These are phyloP conservation scores for Fusarium liriodendri DNA, from an alignment of 2,329 filamentous ascomycete species.

Conservation along the genomic window DNA sequence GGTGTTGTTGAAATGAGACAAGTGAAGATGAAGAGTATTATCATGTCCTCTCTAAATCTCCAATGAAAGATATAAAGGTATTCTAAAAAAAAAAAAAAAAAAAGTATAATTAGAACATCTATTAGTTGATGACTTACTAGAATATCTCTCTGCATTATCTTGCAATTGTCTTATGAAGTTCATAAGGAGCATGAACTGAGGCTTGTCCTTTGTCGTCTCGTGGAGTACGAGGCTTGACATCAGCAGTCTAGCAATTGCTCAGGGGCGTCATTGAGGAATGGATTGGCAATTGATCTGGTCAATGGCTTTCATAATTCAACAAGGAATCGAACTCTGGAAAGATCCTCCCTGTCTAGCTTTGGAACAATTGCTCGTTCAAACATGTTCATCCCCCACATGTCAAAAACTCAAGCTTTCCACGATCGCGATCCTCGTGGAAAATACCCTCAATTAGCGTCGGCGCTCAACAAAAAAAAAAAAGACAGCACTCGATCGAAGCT, in stretches of 20 bases:
- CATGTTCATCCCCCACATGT: slow-evolving; percentile 5
- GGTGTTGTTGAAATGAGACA: background rate
- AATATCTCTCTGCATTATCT: background rate
- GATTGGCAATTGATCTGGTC: background rate
- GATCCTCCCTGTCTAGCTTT: background rate
- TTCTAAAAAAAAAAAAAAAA: background rate
- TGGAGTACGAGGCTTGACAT: background rate
- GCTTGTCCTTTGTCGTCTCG: background rate
- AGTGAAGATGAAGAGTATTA: background rate
- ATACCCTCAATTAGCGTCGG: slow-evolving; percentile 3
- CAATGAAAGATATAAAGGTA: background rate
- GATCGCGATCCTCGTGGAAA: background rate
- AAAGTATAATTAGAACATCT: background rate
- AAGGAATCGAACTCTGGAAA: background rate
- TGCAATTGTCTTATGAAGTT: background rate
- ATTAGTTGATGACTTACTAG: background rate
- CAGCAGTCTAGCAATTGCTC: background rate
- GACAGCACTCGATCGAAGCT: background rate
- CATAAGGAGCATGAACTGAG: background rate
- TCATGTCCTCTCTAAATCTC: background rate
- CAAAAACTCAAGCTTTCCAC: slow-evolving; percentile 1
- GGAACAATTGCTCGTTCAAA: background rate
- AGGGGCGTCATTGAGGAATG: background rate
- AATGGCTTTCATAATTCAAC: background rate
- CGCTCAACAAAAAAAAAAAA: background rate